These are phyloP conservation scores for Hyaloscypha finlandica DNA, from an alignment of 495 filamentous ascomycete species.

Conservation along the genomic window DNA sequence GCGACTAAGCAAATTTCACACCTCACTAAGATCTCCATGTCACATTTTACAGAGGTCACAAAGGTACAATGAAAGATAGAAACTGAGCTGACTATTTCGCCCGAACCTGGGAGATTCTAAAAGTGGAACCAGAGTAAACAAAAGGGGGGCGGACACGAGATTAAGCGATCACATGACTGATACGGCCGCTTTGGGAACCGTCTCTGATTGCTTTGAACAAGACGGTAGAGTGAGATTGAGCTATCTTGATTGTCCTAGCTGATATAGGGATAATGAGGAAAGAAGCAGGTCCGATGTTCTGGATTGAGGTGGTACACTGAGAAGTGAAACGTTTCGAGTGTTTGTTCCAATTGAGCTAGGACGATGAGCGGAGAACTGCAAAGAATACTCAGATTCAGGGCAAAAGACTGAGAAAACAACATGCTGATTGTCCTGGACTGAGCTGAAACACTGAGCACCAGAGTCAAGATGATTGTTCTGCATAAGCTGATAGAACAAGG, in stretches of 20 bases:
- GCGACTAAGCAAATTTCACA: no score
- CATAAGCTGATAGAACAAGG: not conserved
- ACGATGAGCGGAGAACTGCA: no score
- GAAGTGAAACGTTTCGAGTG: no score
- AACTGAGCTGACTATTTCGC: not conserved
- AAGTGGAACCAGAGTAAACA: not conserved
- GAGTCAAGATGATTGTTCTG: not conserved
- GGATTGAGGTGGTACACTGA: not conserved
- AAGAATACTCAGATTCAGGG: no score
- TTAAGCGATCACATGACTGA: slow-evolving; percentile 1
- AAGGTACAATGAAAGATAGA: not conserved
- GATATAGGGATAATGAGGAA: not conserved
- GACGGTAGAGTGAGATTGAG: not conserved
- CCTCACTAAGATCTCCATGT: not conserved
- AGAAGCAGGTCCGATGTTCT: not conserved
- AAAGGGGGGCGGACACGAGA: not conserved
- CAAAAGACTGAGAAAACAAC: no score
- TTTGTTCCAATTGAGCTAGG: not conserved
- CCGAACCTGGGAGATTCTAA: not conserved
- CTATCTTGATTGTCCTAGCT: not conserved
- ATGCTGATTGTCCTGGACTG: no score
- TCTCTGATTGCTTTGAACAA: not conserved
- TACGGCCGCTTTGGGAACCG: not conserved
- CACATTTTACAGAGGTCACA: not conserved
- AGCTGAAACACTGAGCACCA: not conserved